Percentiles rank a stretch among this genome's conserved stretches.
phyloP scores from a whole-genome alignment of 495 filamentous ascomycete genomes.

The Geoglossum glabrum region DNA sequence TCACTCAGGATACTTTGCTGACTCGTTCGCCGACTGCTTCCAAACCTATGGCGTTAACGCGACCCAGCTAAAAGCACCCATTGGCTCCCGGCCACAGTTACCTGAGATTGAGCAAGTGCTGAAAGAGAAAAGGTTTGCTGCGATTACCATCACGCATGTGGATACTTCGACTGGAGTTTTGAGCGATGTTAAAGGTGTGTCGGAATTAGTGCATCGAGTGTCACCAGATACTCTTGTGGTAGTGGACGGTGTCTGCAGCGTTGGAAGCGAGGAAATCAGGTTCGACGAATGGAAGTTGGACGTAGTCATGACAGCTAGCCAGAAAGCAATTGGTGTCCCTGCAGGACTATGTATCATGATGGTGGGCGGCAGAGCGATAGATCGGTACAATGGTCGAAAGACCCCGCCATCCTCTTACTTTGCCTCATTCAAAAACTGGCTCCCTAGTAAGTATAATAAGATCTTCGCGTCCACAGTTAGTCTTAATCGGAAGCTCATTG shows the following conservation, averaged over 20 bases:
- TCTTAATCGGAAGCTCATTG: not conserved
- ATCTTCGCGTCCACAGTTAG: not conserved
- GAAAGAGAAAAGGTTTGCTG: slow-evolving; percentile 73
- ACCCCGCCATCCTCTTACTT: slow-evolving; percentile 73
- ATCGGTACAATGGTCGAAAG: slow-evolving; percentile 57
- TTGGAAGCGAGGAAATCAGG: slow-evolving; percentile 83
- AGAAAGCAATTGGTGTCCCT: slow-evolving; percentile 91
- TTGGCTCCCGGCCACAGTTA: slow-evolving; percentile 75
- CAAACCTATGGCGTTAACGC: slow-evolving; percentile 74
- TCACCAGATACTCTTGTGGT: slow-evolving; percentile 78
- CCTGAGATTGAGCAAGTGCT: slow-evolving; percentile 72
- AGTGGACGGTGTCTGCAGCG: slow-evolving; percentile 92
- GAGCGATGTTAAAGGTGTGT: slow-evolving; percentile 66
- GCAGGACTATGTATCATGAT: slow-evolving; percentile 86
- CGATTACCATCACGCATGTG: slow-evolving; percentile 86
- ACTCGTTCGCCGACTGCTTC: slow-evolving; percentile 84
- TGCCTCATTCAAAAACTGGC: slow-evolving; percentile 89
- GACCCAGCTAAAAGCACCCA: slow-evolving; percentile 72
- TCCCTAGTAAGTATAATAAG: slow-evolving; percentile 41
- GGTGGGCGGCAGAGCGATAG: slow-evolving; percentile 75
- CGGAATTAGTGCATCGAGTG: slow-evolving; percentile 62
- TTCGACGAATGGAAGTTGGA: slow-evolving; percentile 93
- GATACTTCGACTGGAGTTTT: slow-evolving; percentile 94
- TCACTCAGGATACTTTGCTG: slow-evolving; percentile 91
- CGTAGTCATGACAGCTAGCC: slow-evolving; percentile 78